Base-by-base conservation (phyloP, 2,329 filamentous ascomycete species). In the Zymoseptoria crescenta region DNA sequence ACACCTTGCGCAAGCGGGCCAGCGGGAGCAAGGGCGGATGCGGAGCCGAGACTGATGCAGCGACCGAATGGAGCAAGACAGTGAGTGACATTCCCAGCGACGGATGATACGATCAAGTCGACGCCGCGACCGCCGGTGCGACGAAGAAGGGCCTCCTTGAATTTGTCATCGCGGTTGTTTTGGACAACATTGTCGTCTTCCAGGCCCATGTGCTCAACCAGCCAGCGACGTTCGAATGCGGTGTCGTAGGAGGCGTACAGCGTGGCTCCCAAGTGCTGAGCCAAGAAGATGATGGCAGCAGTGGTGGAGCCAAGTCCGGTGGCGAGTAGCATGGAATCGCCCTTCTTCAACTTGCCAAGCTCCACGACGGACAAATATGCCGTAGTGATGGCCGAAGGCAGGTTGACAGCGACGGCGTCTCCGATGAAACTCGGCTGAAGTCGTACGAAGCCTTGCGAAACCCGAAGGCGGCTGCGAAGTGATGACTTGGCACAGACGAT, bases 391-490 rank as follows among this genome's bases (percentile, higher is more conserved):
- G 55, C 55, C 5, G 55, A 28, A 3, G 55, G 55, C 41, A 56
- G 29, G 10, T 41, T 50, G 8, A 51, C 55, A n/a, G 55, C 55
- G 5, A 56, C 55, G 7, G 55, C 41, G 19, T 56, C 55, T 2
- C 41, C 55, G n/a, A 56, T 56, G 55, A 56, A 56, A 41, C 27
- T 48, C 29, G 55, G 55, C 10, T 56, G 55, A 21, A 28, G 48
- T 27, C 55, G 55, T n/a, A 56, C 55, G 29, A 56, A 51, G 24
- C 55, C 49, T 2, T 21, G 9, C 8, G 45, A 49, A 5, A 56
- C 48, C n/a, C 55, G 45, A 21, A 56, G 48, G n/a, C 41, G 45
- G 8, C 35, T 56, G 48, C 55, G 55, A 4, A 56, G 48, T 16
- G 35, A 56, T 8, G 13, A 19, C 19, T 45, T 29, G 13, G 55